Percentiles rank a stretch among this genome's conserved stretches.
phyloP scores from a whole-genome alignment of 2,329 filamentous ascomycete species.

The Cladosporium sp. region DNA sequence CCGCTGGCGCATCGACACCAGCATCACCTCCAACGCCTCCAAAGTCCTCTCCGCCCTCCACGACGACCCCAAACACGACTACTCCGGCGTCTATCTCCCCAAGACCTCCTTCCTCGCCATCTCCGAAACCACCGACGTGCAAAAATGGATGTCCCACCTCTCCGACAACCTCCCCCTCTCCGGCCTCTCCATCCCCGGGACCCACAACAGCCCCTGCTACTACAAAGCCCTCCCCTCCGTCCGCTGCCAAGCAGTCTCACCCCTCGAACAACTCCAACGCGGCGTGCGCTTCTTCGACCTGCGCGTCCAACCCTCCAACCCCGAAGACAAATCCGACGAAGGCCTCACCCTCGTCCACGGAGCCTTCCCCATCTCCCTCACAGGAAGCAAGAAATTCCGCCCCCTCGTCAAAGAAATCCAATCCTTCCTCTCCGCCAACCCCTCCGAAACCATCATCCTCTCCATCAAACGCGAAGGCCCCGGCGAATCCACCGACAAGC shows the following conservation, averaged over 20 bases:
- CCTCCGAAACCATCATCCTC: conserved; percentile 77
- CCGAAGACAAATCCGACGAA: conserved; percentile 55
- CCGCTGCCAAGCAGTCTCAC: conserved; percentile 78
- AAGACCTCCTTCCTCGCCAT: conserved; percentile 48
- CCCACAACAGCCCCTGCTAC: conserved; percentile 88
- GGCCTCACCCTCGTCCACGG: conserved; percentile 80
- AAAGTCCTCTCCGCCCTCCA: conserved; percentile 36
- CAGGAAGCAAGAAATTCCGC: conserved; percentile 72
- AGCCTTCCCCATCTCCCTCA: conserved; percentile 81
- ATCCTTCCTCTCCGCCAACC: conserved; percentile 70
- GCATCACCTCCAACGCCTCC: conserved; percentile 46
- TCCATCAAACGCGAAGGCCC: conserved; percentile 88
- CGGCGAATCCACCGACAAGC: conserved; percentile 71
- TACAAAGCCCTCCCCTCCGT: conserved; percentile 84
- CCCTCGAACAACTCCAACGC: conserved; percentile 75
- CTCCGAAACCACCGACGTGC: conserved; percentile 64
- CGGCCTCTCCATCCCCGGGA: conserved; percentile 83
- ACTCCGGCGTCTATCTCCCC: conserved; percentile 37
- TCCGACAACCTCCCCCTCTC: conserved; percentile 68
- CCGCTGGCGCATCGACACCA: conserved; percentile 67
- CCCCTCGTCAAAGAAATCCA: conserved; percentile 66
- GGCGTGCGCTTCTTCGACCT: conserved; percentile 94
- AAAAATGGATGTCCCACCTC: conserved; percentile 77
- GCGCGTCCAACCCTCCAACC: conserved; percentile 64
- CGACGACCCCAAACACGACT: conserved; percentile 35